These are phyloP conservation scores for rapeseed (Brassica napus) DNA, from an alignment of 345 rosid genomes.

Conservation along the genomic window Da-Ae NC_063452.1:60400001-60400500, in stretches of 20 bases:
- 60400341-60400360: slow-evolving; percentile 28
- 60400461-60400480: slow-evolving; percentile 15
- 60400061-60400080: slow-evolving; percentile 36
- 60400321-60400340: slow-evolving; percentile 8
- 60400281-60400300: slow-evolving; percentile 10
- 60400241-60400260: not conserved
- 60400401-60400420: not conserved
- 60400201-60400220: slow-evolving; percentile 6
- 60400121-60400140: not conserved
- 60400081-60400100: slow-evolving; percentile 11
- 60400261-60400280: not conserved
- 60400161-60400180: slow-evolving; percentile 1
- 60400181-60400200: slow-evolving; percentile 4
- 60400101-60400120: not conserved
- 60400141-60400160: not conserved
- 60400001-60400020: not conserved
- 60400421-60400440: not conserved
- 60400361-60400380: slow-evolving; percentile 29
- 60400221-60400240: not conserved
- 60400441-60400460: slow-evolving; percentile 4
- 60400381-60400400: slow-evolving; percentile 32
- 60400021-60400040: slow-evolving; percentile 7
- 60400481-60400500: slow-evolving; percentile 19
- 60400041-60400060: slow-evolving; percentile 27
- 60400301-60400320: slow-evolving; percentile 1